Base-by-base conservation (phyloP, 805 yeast genomes). In the Metschnikowia koreensis region DNA sequence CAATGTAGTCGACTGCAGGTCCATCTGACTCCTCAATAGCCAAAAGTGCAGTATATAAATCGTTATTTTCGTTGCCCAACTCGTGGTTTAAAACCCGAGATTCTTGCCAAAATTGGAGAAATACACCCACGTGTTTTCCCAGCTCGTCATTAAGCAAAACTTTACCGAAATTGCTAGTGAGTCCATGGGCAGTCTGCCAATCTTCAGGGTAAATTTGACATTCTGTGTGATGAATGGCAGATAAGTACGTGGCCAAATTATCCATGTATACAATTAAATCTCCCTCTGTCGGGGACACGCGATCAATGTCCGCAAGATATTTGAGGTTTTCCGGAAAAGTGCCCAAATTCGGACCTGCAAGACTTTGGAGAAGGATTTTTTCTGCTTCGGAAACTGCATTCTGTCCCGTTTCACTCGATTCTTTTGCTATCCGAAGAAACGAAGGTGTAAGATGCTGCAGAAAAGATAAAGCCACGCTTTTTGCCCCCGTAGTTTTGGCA, bases 81-180 rank as follows among this genome's bases (percentile, higher is more conserved):
- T 66, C 64, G 34, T 64, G 67, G 52, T 67, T 64, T 13, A 70
- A 54, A 44, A 44, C 60, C 31, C 73, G 55, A 31, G 51, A 61
- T 48, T 70, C 75, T 44, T 61, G 59, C 78, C 78, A 74, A 48
- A 60, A 74, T 8, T 63, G 62, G n/a, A 71, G 53, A 42, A 67
- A 68, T 12, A 73, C 50, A 0, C 79, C 79, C 27, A 74, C 54
- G 43, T 61, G 55, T 6, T 58, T 57, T 7, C 39, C 38, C 1
- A 43, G 46, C 6, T 53, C 44, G 48, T 70, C 65, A 53, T 74
- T 70, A 16, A 67, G 55, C 10, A 47, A 41, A 6, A 69, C 57
- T 40, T 61, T 61, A 1, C 78, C 78, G 31, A 69, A 53, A 1
- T 60, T 44, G 50, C 56, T 64, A 4, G 55, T 34, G 33, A 47